Percentiles rank a stretch among this genome's conserved stretches.
Evolutionary conservation across 345 rosid genomes (phyloP).

Genomic region (Gynandropsis gynandra): DNA sequence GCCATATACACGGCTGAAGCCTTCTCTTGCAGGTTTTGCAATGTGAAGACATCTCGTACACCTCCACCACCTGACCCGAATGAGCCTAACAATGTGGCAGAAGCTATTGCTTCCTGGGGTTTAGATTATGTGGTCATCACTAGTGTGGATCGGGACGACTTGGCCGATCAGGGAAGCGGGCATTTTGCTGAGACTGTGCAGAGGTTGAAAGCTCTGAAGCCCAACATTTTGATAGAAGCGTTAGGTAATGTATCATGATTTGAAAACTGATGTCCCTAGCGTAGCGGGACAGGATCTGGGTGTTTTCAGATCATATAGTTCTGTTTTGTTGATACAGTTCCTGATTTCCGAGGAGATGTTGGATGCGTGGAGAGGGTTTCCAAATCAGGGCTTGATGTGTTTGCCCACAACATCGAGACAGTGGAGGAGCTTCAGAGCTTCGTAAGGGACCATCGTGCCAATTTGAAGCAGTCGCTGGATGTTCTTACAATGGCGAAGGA

Average conservation of each 20-base stretch:
- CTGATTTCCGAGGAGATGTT: slow-evolving; percentile 86
- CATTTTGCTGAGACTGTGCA: slow-evolving; percentile 75
- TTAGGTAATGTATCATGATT: slow-evolving; percentile 44
- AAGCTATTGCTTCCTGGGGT: slow-evolving; percentile 97
- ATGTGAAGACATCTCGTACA: slow-evolving; percentile 89
- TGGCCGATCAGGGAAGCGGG: slow-evolving; percentile 78
- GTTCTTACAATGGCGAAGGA: slow-evolving; percentile 86
- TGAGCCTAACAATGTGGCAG: slow-evolving; percentile 86
- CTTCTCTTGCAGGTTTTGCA: slow-evolving; percentile 55
- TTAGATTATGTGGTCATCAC: slow-evolving; percentile 88
- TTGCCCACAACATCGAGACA: slow-evolving; percentile 97
- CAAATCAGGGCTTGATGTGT: slow-evolving; percentile 76
- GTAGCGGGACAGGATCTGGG: background rate
- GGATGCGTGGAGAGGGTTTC: slow-evolving; percentile 81
- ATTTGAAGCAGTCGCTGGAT: slow-evolving; percentile 86
- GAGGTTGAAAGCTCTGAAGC: slow-evolving; percentile 78
- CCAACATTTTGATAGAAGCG: slow-evolving; percentile 83
- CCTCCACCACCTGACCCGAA: slow-evolving; percentile 93
- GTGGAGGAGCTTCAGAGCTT: slow-evolving; percentile 89
- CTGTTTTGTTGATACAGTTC: slow-evolving; percentile 45
- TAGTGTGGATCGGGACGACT: slow-evolving; percentile 87
- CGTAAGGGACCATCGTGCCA: slow-evolving; percentile 92
- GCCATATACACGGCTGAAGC: no score
- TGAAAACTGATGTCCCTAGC: background rate
- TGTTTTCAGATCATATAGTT: background rate